Conservation (phyloP, 2,329 filamentous ascomycete genomes). For the Corinectria fuckeliana region DNA sequence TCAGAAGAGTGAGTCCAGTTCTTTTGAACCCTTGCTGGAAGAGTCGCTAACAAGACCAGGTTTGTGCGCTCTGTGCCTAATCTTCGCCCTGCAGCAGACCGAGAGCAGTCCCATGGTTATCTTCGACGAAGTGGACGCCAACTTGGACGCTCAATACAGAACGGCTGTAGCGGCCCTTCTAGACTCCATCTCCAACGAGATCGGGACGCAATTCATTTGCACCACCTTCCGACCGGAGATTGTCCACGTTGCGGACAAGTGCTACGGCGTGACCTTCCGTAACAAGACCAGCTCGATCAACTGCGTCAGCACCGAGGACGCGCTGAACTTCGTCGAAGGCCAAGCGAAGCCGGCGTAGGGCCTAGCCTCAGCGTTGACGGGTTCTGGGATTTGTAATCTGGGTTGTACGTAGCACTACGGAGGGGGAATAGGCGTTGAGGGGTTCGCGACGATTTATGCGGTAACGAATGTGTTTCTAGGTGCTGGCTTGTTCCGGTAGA, state of each 20-base stretch:
- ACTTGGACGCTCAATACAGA: slow-evolving; percentile 96
- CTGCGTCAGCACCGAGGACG: slow-evolving; percentile 85
- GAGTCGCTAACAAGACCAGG: slow-evolving; percentile 54
- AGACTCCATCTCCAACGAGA: slow-evolving; percentile 74
- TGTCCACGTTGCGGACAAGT: slow-evolving; percentile 93
- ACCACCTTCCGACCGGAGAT: slow-evolving; percentile 98
- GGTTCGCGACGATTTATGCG: slow-evolving; percentile 37
- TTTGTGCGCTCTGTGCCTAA: slow-evolving; percentile 94
- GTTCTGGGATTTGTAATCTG: slow-evolving; percentile 21
- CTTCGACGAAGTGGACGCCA: slow-evolving; percentile 98
- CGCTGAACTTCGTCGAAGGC: slow-evolving; percentile 92
- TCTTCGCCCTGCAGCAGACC: slow-evolving; percentile 98
- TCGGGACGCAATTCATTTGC: slow-evolving; percentile 87
- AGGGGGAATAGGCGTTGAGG: slow-evolving; percentile 35
- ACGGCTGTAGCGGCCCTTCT: slow-evolving; percentile 93
- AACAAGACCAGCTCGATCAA: slow-evolving; percentile 96
- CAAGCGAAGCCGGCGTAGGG: slow-evolving; percentile 56
- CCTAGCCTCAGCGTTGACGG: neutral
- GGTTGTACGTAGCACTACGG: slow-evolving; percentile 31
- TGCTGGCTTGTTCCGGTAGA: slow-evolving; percentile 25
- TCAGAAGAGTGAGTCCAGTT: slow-evolving; percentile 81
- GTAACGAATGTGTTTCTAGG: slow-evolving; percentile 30
- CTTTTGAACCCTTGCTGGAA: neutral
- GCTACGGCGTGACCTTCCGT: slow-evolving; percentile 92
- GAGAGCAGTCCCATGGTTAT: slow-evolving; percentile 98